Percentiles rank a stretch among this genome's conserved stretches.
Evolutionary conservation across 1,284 basidiomycete genomes (phyloP).

Genomic region (Boletus albobrunnescens): DNA sequence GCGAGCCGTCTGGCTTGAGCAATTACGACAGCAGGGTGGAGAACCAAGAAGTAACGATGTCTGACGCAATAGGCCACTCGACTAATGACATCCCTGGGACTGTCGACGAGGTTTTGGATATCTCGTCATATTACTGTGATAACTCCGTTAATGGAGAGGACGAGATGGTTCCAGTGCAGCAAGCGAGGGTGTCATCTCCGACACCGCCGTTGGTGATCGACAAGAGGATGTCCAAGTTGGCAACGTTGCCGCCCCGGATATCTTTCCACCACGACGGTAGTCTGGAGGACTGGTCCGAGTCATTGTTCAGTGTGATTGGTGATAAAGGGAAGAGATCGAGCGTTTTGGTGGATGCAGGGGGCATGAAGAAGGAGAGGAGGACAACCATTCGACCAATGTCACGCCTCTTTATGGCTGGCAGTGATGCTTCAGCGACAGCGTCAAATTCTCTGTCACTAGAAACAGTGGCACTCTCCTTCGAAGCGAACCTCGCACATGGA

Average conservation of each 20-base stretch:
- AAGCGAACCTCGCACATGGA: constrained; percentile 17
- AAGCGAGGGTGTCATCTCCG: constrained; percentile 9
- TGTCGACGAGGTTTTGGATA: constrained; percentile 28
- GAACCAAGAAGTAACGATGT: constrained; percentile 1
- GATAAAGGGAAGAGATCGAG: constrained; percentile 19
- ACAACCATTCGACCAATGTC: constrained; percentile 15
- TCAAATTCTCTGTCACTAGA: constrained; percentile 4
- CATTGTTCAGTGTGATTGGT: constrained; percentile 28
- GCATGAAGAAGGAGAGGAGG: constrained; percentile 11
- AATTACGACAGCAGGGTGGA: constrained; percentile 1
- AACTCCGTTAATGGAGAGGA: constrained; percentile 1
- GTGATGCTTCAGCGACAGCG: neutral
- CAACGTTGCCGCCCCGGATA: constrained; percentile 47
- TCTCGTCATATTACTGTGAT: constrained; percentile 22
- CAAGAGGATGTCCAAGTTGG: constrained; percentile 24
- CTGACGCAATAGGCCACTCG: neutral
- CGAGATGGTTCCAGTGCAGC: constrained; percentile 9
- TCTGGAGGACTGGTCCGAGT: constrained; percentile 33
- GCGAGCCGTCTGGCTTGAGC: constrained; percentile 8
- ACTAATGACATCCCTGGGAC: constrained; percentile 20
- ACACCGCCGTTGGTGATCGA: constrained; percentile 30
- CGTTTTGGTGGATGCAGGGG: constrained; percentile 4
- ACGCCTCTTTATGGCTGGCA: neutral
- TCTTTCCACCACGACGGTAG: constrained; percentile 46
- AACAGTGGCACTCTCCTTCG: constrained; percentile 16